Conservation (phyloP, 495 filamentous ascomycete species). For the Corynascus novoguineensis region DNA sequence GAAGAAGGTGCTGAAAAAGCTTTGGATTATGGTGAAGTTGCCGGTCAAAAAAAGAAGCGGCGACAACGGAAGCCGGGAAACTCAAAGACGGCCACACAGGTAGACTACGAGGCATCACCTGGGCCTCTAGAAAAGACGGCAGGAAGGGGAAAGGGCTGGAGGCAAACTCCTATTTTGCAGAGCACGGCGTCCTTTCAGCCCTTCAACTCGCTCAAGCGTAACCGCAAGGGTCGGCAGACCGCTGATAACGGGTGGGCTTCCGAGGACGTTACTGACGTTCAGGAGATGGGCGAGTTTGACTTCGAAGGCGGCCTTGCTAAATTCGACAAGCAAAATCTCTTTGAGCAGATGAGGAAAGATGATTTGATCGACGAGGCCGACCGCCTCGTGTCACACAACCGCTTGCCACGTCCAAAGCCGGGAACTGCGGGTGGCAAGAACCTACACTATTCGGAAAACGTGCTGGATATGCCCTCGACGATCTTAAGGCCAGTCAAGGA, state of each 20-base stretch:
- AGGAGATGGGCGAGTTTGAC: slow-evolving; percentile 90
- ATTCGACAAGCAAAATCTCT: slow-evolving; percentile 87
- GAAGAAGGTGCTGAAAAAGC: slow-evolving; percentile 16
- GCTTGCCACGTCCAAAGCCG: slow-evolving; percentile 60
- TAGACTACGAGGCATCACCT: slow-evolving; percentile 23
- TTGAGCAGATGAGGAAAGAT: slow-evolving; percentile 79
- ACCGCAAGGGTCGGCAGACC: slow-evolving; percentile 46
- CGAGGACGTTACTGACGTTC: slow-evolving; percentile 94
- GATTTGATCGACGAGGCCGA: slow-evolving; percentile 84
- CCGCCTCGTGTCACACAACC: slow-evolving; percentile 84
- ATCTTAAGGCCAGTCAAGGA: slow-evolving; percentile 39
- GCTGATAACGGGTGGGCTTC: slow-evolving; percentile 90
- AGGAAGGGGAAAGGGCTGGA: slow-evolving; percentile 64
- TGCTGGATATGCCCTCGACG: slow-evolving; percentile 57
- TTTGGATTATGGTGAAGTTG: slow-evolving; percentile 17
- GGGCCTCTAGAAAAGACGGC: slow-evolving; percentile 18
- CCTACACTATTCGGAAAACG: slow-evolving; percentile 84
- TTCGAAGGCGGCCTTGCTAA: slow-evolving; percentile 81
- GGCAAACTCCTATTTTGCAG: slow-evolving; percentile 74
- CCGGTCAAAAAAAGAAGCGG: slow-evolving; percentile 24
- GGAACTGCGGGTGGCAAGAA: slow-evolving; percentile 85
- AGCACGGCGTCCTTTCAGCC: slow-evolving; percentile 52
- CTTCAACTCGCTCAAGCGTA: slow-evolving; percentile 50
- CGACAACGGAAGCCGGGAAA: slow-evolving; percentile 19
- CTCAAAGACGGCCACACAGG: slow-evolving; percentile 10